phyloP scores from a whole-genome alignment of 1,284 basidiomycete genomes.

The Cutaneotrichosporon sp. region DNA sequence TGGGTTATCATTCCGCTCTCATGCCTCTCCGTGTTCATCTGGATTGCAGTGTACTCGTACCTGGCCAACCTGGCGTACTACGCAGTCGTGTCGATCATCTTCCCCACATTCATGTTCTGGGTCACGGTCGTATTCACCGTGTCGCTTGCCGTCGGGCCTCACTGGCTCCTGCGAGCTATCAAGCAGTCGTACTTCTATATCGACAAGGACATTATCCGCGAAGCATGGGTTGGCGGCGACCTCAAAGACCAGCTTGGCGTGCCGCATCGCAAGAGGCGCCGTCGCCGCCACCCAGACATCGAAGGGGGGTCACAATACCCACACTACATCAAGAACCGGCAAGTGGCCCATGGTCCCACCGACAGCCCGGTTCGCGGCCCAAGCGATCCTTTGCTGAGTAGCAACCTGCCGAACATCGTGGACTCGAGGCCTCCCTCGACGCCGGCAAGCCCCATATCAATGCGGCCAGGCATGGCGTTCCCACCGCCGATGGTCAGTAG shows the following conservation, averaged over 20 bases:
- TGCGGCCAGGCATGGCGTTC: too few relatives aligned
- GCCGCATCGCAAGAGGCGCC: conserved; percentile 28
- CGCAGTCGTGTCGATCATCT: conserved; percentile 68
- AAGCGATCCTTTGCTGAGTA: not conserved
- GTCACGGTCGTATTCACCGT: conserved; percentile 65
- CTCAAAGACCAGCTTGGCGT: conserved; percentile 78
- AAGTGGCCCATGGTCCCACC: not conserved
- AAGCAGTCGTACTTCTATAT: conserved; percentile 33
- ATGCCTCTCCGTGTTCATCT: conserved; percentile 69
- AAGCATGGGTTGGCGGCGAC: conserved; percentile 78
- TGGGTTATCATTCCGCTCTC: conserved; percentile 75
- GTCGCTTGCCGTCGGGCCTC: conserved; percentile 62
- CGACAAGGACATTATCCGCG: conserved; percentile 70
- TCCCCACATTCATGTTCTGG: conserved; percentile 77
- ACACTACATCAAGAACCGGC: conserved; percentile 1
- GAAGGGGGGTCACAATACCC: not conserved
- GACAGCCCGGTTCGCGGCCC: not conserved
- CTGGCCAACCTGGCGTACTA: conserved; percentile 65
- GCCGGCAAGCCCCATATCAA: not conserved
- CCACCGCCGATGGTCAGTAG: too few relatives aligned
- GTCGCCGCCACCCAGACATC: conserved; percentile 2
- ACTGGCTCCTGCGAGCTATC: conserved; percentile 29
- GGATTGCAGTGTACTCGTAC: conserved; percentile 81
- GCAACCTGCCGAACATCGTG: not conserved
- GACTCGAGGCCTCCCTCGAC: not conserved